Conservation (phyloP, 2,329 filamentous ascomycete genomes). For the Laburnicola sp. region DNA sequence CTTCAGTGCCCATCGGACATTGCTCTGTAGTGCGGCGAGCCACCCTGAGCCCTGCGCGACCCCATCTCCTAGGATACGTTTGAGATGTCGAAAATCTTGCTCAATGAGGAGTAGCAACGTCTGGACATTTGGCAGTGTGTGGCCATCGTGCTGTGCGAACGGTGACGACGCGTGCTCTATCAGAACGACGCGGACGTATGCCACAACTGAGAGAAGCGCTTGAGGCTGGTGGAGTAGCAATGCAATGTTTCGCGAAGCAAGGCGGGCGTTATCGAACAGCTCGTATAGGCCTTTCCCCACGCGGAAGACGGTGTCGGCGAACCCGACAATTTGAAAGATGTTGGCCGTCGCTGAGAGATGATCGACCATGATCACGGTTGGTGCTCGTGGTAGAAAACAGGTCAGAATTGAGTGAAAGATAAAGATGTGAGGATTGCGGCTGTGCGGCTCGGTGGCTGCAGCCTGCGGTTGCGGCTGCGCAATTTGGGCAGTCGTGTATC, state of each 20-base stretch:
- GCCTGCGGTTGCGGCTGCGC: too few relatives aligned
- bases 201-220: conserved; percentile 8
- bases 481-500: too few relatives aligned
- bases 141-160: conserved; percentile 7
- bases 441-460: too few relatives aligned
- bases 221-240: conserved; percentile 9
- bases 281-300: conserved; percentile 6
- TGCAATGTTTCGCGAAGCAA: conserved; percentile 6
- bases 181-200: conserved; percentile 5
- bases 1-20: conserved; percentile 9
- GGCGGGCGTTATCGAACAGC: conserved; percentile 8
- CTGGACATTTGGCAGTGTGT: conserved; percentile 7
- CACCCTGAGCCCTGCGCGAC: background rate
- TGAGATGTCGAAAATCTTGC: conserved; percentile 8
- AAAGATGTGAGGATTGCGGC: too few relatives aligned
- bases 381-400: too few relatives aligned
- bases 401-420: too few relatives aligned
- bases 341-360: conserved; percentile 5
- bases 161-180: conserved; percentile 6
- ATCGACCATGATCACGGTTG: too few relatives aligned
- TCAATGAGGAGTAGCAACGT: conserved; percentile 9
- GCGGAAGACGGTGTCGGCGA: conserved; percentile 10
- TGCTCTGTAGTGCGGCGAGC: conserved; percentile 2
- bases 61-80: background rate
- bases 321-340: conserved; percentile 8